Evolutionary conservation across 768 basidiomycete species (phyloP), one percentile per base, ranked within the genome.

Genomic region (Suillus americanus): DNA sequence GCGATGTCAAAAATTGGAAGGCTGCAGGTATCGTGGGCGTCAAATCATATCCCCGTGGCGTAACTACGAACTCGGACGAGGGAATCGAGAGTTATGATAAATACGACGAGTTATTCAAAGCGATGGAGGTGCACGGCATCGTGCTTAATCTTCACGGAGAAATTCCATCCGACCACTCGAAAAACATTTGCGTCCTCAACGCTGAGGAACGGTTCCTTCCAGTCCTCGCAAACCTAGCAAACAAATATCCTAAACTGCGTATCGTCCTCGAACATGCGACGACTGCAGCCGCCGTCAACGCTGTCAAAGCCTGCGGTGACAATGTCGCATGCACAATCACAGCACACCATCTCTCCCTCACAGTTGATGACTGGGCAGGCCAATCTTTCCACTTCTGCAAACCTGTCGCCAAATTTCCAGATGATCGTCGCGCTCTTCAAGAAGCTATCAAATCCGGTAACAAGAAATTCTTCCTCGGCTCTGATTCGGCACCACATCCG

Each of bases 181-280:
- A 91, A 59, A 94, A 97, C 74, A 90, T 87, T 37, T 95, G 95
- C 72, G 85, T 99, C 45, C 83, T 99, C 66, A 99, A 99, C 72
- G 96, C 97, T 12, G 97, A 99, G 72, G 83, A 88, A 53, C 83
- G 80, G 20, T 99, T 99, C 79, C 83, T 99, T 20, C 90, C 92
- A 1, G 95, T 99, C 76, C 83, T 99, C 25, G 81, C 83, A 70
- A 86, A 88, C 68, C 83, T 99, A 46, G 94, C 98, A 71, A 77
- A 79, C 60, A 83, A 85, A 23, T 99, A 99, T 77, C 97, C 97
- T 35, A 83, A 81, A 60, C 86, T 99, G 57, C 90, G 94, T 55
- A 99, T 99, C 68, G 97, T 99, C 2, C 87, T 99, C 38, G 97
- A 99, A 77, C 97, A 99, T 71, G 97, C 96, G 30, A 99, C 97